Base-by-base conservation (phyloP, 73 alveolate genomes). In the Blepharisma japonicum region DNA sequence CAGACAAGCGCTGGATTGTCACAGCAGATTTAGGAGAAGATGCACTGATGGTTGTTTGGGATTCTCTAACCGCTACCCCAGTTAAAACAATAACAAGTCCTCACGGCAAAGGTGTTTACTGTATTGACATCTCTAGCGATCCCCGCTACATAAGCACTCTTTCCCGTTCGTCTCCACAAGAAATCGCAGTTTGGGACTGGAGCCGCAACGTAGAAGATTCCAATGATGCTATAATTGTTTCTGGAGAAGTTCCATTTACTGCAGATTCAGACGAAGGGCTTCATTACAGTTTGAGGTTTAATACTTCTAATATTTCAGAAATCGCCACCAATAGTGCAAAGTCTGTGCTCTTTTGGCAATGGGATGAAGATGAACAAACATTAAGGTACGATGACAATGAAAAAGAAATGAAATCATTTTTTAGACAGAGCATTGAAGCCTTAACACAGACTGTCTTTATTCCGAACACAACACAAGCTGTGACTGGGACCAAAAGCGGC, bases 1-100 rank as follows among this genome's bases (percentile, higher is more conserved):
- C 81, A 47, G 97, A 92, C 74, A 91, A 89, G 87, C 88, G 95
- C 71, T 89, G 92, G 79, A 94, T 96, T 67, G 99, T 96, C 5
- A 96, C 99, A 8, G 99, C 99, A 21, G 99, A 96, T 85, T 80
- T 94, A 25, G 99, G 99, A 4, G 94, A 83, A 72, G 97, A 96
- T 68, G 89, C 97, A 20, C 94, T 96, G 91, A 83, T 96, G 46
- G 98, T 96, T 45, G 97, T 96, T 4, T 96, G 99, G 99, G 98
- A 94, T 80, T 94, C 99, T 25, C 84, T 81, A 48, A 88, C 97
- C 6, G 99, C 98, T 9, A 82, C 96, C 7, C 99, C 98, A 45
- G 90, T 83, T 61, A 88, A 95, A 77, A 94, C 99, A 11, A 94
- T 92, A 80, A 85, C 94, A 80, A 91, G 95, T 55, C 98, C 98